Evolutionary conservation across 108 stramenopile genomes (phyloP).

Genomic region (Skeletonema tropicum): DNA sequence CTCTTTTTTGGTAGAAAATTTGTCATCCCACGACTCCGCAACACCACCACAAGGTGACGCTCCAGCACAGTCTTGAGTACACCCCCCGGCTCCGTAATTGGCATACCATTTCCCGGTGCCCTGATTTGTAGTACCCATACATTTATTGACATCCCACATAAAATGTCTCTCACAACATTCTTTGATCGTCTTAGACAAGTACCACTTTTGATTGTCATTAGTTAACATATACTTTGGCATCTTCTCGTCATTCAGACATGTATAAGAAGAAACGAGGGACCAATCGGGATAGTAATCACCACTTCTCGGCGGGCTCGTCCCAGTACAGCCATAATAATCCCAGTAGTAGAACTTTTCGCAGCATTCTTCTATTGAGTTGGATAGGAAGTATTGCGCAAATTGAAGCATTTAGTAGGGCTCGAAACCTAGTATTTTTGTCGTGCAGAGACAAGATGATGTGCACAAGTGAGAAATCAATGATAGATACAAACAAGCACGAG

Average conservation of each 20-base stretch:
- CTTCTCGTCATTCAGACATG: neutral
- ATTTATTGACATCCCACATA: neutral
- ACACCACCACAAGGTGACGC: neutral
- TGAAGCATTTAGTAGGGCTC: slow-evolving; percentile 3
- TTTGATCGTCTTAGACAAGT: neutral
- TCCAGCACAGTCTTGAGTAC: slow-evolving; percentile 2
- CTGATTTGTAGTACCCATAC: neutral
- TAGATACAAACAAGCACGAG: too few relatives aligned
- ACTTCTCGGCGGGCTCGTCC: neutral
- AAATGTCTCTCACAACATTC: neutral
- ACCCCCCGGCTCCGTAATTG: neutral
- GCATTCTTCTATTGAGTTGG: slow-evolving; percentile 8
- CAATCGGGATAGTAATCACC: slow-evolving; percentile 5
- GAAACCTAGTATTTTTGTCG: neutral
- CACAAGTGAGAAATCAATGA: neutral
- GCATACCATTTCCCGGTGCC: neutral
- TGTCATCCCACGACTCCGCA: neutral
- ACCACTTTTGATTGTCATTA: neutral
- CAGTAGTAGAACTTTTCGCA: neutral
- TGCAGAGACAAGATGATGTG: neutral
- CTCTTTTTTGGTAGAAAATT: neutral
- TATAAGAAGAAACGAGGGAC: neutral
- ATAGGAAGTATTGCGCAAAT: neutral
- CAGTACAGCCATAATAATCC: neutral
- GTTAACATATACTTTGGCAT: neutral